These are phyloP conservation scores for Pneumocystis carinii DNA, from an alignment of 1,139 yeast genomes.

Conservation along the genomic window DNA sequence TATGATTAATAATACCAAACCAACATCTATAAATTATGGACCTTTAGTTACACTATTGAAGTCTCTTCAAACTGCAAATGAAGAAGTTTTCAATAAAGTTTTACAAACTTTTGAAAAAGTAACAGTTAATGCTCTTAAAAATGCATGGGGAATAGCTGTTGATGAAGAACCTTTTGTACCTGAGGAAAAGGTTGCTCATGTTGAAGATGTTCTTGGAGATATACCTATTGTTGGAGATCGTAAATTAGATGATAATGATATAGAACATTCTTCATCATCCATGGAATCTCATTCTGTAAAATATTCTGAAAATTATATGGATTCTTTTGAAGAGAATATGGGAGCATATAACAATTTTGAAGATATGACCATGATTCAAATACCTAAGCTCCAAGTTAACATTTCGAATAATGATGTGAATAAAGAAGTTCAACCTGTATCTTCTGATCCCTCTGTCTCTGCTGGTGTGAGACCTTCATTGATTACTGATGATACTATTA, in stretches of 20 bases:
- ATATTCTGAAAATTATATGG: not conserved
- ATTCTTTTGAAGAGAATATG: not conserved
- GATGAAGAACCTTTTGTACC: conserved; percentile 5
- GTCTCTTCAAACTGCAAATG: conserved; percentile 6
- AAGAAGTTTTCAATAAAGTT: conserved; percentile 10
- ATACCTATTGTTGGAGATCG: conserved; percentile 1
- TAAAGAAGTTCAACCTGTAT: not conserved
- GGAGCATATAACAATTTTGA: not conserved
- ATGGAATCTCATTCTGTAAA: not conserved
- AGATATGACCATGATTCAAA: not conserved
- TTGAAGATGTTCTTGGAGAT: conserved; percentile 10
- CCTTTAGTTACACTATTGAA: conserved; percentile 9
- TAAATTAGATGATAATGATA: not conserved
- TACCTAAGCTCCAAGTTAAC: not conserved
- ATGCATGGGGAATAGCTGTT: conserved; percentile 11
- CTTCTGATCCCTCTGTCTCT: not conserved
- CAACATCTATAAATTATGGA: conserved; percentile 10
- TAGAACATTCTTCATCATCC: not conserved
- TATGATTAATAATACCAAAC: conserved; percentile 12
- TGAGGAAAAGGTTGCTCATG: conserved; percentile 12
- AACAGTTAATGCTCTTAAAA: conserved; percentile 9
- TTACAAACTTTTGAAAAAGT: conserved; percentile 10
- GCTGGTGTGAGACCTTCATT: not conserved
- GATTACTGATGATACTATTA: not conserved
- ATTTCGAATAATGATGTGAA: not conserved